Conservation (phyloP, 2,329 filamentous ascomycete species). For the Hypoxylon sp. region DNA sequence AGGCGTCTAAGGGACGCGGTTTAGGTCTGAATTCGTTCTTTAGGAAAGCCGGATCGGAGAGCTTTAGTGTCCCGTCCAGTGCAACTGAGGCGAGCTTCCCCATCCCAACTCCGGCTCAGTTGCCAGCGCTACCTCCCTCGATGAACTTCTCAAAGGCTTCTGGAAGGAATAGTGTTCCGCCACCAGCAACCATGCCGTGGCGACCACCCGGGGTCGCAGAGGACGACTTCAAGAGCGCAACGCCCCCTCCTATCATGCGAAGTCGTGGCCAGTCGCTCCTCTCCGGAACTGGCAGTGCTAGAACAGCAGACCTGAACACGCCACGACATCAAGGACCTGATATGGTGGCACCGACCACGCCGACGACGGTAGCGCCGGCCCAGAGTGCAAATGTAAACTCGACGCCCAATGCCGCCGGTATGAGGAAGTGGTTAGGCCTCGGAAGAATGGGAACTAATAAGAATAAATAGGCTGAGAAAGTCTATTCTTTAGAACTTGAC, state of each 20-base stretch:
- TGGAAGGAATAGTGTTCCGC: slow-evolving; percentile 50
- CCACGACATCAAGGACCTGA: slow-evolving; percentile 20
- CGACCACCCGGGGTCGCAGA: slow-evolving; percentile 57
- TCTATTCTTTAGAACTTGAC: slow-evolving; percentile 4
- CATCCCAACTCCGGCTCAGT: slow-evolving; percentile 38
- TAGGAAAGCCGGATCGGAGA: slow-evolving; percentile 62
- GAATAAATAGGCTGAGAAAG: slow-evolving; percentile 43
- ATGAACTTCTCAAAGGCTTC: slow-evolving; percentile 29
- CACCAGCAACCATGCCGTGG: slow-evolving; percentile 48
- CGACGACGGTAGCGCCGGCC: slow-evolving; percentile 24
- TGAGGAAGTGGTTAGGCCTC: slow-evolving; percentile 50
- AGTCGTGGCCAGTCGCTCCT: slow-evolving; percentile 50
- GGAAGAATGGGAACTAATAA: slow-evolving; percentile 47
- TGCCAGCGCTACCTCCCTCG: slow-evolving; percentile 26
- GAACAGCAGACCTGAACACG: slow-evolving; percentile 15
- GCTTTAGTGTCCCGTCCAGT: slow-evolving; percentile 40
- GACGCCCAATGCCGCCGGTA: slow-evolving; percentile 25
- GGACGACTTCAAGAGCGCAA: slow-evolving; percentile 63
- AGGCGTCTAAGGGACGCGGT: slow-evolving; percentile 57
- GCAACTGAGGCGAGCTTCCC: slow-evolving; percentile 42
- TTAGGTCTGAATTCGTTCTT: slow-evolving; percentile 64
- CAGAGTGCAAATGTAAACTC: slow-evolving; percentile 13
- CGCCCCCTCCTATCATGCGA: slow-evolving; percentile 68
- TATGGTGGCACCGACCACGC: slow-evolving; percentile 24
- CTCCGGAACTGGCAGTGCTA: slow-evolving; percentile 4